phyloP scores from a whole-genome alignment of 768 basidiomycete genomes.

The Kwoniella europaea region DNA sequence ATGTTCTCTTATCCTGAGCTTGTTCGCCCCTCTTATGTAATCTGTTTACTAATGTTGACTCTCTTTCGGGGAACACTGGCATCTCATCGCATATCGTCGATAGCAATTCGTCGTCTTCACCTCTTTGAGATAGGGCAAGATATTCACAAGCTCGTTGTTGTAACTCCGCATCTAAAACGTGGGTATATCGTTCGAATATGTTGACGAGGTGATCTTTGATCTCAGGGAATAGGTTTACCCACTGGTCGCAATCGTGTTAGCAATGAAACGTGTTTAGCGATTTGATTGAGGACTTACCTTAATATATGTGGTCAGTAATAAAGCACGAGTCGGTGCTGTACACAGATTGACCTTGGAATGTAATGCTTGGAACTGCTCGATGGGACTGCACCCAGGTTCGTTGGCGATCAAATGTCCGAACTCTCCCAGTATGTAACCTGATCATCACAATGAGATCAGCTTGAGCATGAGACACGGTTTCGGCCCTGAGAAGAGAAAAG shows the following conservation, averaged over 20 bases:
- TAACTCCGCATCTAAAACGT: slow-evolving; percentile 93
- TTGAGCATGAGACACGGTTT: background rate
- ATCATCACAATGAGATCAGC: slow-evolving; percentile 14
- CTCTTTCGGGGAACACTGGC: slow-evolving; percentile 95
- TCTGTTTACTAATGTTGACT: slow-evolving; percentile 83
- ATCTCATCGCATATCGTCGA: slow-evolving; percentile 98
- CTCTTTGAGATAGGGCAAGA: slow-evolving; percentile 78
- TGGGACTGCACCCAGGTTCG: slow-evolving; percentile 87
- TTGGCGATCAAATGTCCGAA: slow-evolving; percentile 98
- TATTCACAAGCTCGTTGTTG: slow-evolving; percentile 99
- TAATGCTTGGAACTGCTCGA: slow-evolving; percentile 89
- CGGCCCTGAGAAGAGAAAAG: background rate
- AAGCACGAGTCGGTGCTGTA: slow-evolving; percentile 83
- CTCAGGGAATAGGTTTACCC: slow-evolving; percentile 99
- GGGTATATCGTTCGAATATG: slow-evolving; percentile 96
- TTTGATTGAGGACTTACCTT: slow-evolving; percentile 61
- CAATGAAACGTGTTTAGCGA: background rate
- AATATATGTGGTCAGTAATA: slow-evolving; percentile 94
- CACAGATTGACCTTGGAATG: slow-evolving; percentile 96
- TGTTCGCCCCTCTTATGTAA: slow-evolving; percentile 88
- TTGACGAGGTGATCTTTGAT: slow-evolving; percentile 91
- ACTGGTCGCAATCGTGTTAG: slow-evolving; percentile 66
- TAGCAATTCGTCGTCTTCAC: slow-evolving; percentile 88
- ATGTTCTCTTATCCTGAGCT: slow-evolving; percentile 92
- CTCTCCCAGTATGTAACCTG: slow-evolving; percentile 95